Conservation (phyloP, 805 yeast species). For the Candida dajiaensis region DNA sequence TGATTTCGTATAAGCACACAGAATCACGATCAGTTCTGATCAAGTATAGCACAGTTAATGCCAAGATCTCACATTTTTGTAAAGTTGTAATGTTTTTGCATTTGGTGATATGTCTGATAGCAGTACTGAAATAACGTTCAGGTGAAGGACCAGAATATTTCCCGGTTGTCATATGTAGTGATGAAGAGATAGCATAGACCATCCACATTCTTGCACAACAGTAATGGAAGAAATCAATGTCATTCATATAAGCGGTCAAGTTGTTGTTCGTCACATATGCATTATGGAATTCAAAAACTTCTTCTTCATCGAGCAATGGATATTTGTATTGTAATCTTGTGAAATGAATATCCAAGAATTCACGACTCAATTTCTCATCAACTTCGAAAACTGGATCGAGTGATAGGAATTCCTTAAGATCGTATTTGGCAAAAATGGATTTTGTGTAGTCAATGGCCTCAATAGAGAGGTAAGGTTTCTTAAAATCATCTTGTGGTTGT, state of each 20-base stretch:
- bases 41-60: slow-evolving; percentile 47
- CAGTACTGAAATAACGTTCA: slow-evolving; percentile 50
- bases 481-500: slow-evolving; percentile 2
- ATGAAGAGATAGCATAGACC: slow-evolving; percentile 45
- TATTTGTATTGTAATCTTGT: slow-evolving; percentile 50
- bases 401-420: slow-evolving; percentile 38
- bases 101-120: slow-evolving; percentile 48
- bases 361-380: slow-evolving; percentile 43
- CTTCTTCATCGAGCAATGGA: slow-evolving; percentile 48
- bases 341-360: slow-evolving; percentile 49
- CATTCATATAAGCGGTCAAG: slow-evolving; percentile 28
- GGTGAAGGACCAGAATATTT: slow-evolving; percentile 51
- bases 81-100: slow-evolving; percentile 35
- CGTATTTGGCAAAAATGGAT: slow-evolving; percentile 41
- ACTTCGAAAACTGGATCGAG: slow-evolving; percentile 48
- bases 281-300: slow-evolving; percentile 43
- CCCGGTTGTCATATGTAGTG: slow-evolving; percentile 50
- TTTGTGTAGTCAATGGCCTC: slow-evolving; percentile 34
- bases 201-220: slow-evolving; percentile 52
- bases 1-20: slow-evolving; percentile 44
- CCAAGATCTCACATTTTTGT: slow-evolving; percentile 46
- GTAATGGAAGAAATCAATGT: slow-evolving; percentile 42
- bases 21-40: slow-evolving; percentile 60
- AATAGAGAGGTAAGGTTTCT: slow-evolving; percentile 11
- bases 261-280: slow-evolving; percentile 36